phyloP scores from a whole-genome alignment of 2,329 filamentous ascomycete species.

The Shiraia sp. region DNA sequence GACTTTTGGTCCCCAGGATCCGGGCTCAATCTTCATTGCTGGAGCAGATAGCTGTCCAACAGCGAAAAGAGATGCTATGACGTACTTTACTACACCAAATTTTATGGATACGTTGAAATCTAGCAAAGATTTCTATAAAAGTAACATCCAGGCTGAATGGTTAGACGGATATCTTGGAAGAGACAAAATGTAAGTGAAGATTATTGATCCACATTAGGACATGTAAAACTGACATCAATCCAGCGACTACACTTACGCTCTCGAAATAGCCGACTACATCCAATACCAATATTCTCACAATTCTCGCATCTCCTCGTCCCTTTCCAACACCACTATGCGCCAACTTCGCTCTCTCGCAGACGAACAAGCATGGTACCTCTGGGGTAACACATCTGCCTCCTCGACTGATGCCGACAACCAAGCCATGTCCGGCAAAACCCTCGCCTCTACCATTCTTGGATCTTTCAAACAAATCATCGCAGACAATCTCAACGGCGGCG shows the following conservation, averaged over 20 bases:
- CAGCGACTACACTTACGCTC: slow-evolving; percentile 57
- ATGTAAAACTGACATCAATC: slow-evolving; percentile 3
- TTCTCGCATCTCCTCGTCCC: slow-evolving; percentile 39
- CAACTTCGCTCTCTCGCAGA: slow-evolving; percentile 51
- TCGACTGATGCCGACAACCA: slow-evolving; percentile 19
- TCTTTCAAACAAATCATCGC: slow-evolving; percentile 27
- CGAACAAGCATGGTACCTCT: slow-evolving; percentile 49
- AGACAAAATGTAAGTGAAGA: slow-evolving; percentile 28
- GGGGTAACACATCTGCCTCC: slow-evolving; percentile 48
- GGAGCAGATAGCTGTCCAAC: slow-evolving; percentile 53
- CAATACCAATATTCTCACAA: slow-evolving; percentile 60
- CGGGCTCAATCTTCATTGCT: slow-evolving; percentile 55
- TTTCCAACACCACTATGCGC: slow-evolving; percentile 37
- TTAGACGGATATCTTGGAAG: slow-evolving; percentile 49
- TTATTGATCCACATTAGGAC: background rate
- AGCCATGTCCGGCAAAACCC: slow-evolving; percentile 37
- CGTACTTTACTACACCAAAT: slow-evolving; percentile 49
- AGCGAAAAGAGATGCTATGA: slow-evolving; percentile 41
- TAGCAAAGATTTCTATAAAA: slow-evolving; percentile 51
- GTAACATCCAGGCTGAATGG: slow-evolving; percentile 48
- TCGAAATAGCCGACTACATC: slow-evolving; percentile 60
- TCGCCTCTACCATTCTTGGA: slow-evolving; percentile 29
- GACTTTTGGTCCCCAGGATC: slow-evolving; percentile 50
- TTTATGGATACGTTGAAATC: slow-evolving; percentile 47
- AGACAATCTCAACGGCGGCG: slow-evolving; percentile 8